Conservation (phyloP, 2,329 filamentous ascomycete genomes). For the Fusarium robinianum region DNA sequence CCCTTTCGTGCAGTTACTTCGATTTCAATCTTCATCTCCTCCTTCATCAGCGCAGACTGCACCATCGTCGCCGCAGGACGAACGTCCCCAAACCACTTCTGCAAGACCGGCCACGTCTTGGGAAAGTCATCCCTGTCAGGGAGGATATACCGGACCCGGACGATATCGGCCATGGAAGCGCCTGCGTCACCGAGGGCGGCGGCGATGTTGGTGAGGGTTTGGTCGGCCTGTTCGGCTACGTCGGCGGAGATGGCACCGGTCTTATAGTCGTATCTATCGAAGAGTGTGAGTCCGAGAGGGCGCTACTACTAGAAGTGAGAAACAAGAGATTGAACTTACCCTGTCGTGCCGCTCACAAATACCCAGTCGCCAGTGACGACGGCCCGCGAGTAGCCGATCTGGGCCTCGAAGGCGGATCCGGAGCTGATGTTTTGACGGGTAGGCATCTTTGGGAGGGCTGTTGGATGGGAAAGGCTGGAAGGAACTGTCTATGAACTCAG, state of each 20-base stretch:
- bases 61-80: constrained; percentile 60
- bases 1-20: constrained; percentile 48
- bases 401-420: constrained; percentile 55
- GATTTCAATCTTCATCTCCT: constrained; percentile 52
- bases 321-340: constrained; percentile 40
- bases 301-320: background rate
- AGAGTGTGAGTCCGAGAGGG: background rate
- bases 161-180: constrained; percentile 50
- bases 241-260: constrained; percentile 51
- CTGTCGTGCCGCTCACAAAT: constrained; percentile 60
- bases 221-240: constrained; percentile 54
- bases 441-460: constrained; percentile 32
- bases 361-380: constrained; percentile 56
- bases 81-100: constrained; percentile 54
- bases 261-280: constrained; percentile 54
- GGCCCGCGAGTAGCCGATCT: constrained; percentile 60
- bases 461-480: background rate
- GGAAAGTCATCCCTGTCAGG: constrained; percentile 53
- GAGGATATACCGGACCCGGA: constrained; percentile 58
- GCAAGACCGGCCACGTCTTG: constrained; percentile 54
- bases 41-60: constrained; percentile 55
- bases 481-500: no score
- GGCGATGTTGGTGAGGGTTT: constrained; percentile 53
- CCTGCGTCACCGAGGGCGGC: constrained; percentile 51
- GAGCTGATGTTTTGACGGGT: constrained; percentile 51